Percentiles rank a stretch among this genome's conserved stretches.
Conservation (phyloP, 2,329 filamentous ascomycete genomes). For the Ceratocystiopsis minuta region DNA sequence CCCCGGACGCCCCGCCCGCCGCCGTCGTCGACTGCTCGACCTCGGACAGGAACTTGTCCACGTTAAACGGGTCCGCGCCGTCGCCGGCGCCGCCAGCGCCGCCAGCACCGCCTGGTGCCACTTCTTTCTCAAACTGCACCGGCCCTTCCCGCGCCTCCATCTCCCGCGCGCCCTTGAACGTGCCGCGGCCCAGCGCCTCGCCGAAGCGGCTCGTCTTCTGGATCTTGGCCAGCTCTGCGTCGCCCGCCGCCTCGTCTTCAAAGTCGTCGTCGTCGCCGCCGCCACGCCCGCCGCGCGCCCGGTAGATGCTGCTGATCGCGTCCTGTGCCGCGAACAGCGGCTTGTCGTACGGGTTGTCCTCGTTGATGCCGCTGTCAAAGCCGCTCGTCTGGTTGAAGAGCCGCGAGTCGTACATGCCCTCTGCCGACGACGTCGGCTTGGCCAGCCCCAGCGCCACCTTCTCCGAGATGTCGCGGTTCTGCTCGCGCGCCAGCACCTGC, state of each 20-base stretch:
- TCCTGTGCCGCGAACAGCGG: conserved; percentile 92
- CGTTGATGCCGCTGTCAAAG: conserved; percentile 84
- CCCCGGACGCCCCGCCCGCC: neutral
- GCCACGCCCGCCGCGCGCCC: conserved; percentile 55
- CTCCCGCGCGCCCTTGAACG: conserved; percentile 74
- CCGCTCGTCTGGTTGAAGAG: conserved; percentile 89
- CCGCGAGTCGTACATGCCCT: conserved; percentile 93
- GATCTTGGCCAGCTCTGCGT: conserved; percentile 73
- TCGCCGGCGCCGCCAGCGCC: neutral
- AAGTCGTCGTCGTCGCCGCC: conserved; percentile 64
- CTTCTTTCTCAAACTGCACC: conserved; percentile 88
- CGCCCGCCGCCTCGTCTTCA: conserved; percentile 57
- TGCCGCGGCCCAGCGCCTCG: conserved; percentile 74
- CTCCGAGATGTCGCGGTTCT: conserved; percentile 91
- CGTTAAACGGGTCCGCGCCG: conserved; percentile 64
- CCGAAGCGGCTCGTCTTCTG: conserved; percentile 68
- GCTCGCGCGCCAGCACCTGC: conserved; percentile 84
- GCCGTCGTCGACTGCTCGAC: conserved; percentile 33
- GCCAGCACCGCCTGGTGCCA: conserved; percentile 3
- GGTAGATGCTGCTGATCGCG: conserved; percentile 85
- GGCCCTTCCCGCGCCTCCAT: conserved; percentile 78
- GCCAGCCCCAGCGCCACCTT: conserved; percentile 89
- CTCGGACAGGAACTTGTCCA: conserved; percentile 83
- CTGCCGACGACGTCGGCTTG: conserved; percentile 79
- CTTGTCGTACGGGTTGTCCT: conserved; percentile 95